A percentile compares a stretch with the other conserved stretches of the same genome.
These are phyloP conservation scores for Trypethelium eluteriae DNA, from an alignment of 495 filamentous ascomycete species.

Conservation along the genomic window DNA sequence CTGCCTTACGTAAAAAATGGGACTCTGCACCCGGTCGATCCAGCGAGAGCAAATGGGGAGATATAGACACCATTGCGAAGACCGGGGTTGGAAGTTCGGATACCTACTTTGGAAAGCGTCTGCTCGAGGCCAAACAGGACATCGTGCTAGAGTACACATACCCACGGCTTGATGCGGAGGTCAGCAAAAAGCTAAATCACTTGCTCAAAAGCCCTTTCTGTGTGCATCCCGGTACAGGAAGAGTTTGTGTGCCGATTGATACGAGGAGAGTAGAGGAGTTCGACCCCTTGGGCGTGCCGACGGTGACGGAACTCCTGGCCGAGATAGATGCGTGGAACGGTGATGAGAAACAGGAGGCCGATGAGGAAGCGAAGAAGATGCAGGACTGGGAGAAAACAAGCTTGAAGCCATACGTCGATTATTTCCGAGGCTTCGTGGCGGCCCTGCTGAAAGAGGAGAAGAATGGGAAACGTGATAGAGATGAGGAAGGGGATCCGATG, in stretches of 20 bases:
- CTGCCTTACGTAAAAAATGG: slow-evolving; percentile 82
- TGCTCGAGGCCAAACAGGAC: slow-evolving; percentile 88
- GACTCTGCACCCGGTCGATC: slow-evolving; percentile 67
- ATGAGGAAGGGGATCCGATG: slow-evolving; percentile 42
- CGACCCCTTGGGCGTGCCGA: slow-evolving; percentile 80
- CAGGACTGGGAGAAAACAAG: slow-evolving; percentile 96
- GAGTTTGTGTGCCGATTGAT: slow-evolving; percentile 93
- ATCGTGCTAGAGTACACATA: slow-evolving; percentile 96
- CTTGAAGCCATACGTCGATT: slow-evolving; percentile 84
- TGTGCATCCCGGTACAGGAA: slow-evolving; percentile 86
- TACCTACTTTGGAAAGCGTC: slow-evolving; percentile 45
- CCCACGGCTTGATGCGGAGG: slow-evolving; percentile 91
- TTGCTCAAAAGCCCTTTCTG: slow-evolving; percentile 94
- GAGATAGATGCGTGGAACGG: slow-evolving; percentile 75
- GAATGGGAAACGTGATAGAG: slow-evolving; percentile 65
- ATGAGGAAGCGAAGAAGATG: slow-evolving; percentile 43
- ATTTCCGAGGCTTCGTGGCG: slow-evolving; percentile 74
- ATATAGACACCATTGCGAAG: slow-evolving; percentile 80
- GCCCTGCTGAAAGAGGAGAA: slow-evolving; percentile 77
- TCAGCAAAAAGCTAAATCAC: slow-evolving; percentile 95
- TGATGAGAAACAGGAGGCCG: slow-evolving; percentile 36
- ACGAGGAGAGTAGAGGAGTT: slow-evolving; percentile 60
- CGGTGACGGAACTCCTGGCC: slow-evolving; percentile 64
- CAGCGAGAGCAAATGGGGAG: slow-evolving; percentile 76
- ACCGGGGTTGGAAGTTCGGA: slow-evolving; percentile 58